phyloP scores from a whole-genome alignment of 2,329 filamentous ascomycete genomes.

The Exophiala mesophila region DNA sequence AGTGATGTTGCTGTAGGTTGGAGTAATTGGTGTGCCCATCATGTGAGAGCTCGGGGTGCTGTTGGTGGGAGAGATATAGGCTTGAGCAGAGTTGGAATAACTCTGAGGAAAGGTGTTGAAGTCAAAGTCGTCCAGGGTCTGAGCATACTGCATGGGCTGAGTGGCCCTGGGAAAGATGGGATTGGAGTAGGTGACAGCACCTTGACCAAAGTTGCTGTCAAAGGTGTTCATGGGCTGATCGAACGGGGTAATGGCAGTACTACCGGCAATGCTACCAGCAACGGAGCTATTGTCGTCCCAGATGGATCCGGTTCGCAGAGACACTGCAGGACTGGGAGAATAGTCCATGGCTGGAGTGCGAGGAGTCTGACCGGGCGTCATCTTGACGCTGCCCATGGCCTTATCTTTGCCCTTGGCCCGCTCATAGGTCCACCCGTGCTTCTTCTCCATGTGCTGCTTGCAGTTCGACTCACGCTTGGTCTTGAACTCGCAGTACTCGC shows the following conservation, averaged over 20 bases:
- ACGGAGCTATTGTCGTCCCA: conserved; percentile 23
- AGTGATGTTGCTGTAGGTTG: conserved; percentile 27
- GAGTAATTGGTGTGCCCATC: conserved; percentile 25
- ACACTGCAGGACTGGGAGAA: conserved; percentile 20
- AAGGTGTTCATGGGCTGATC: conserved; percentile 23
- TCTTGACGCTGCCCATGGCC: conserved; percentile 31
- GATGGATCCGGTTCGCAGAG: conserved; percentile 25
- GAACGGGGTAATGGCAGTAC: conserved; percentile 23
- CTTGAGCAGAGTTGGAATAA: conserved; percentile 15
- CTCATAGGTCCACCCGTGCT: conserved; percentile 83
- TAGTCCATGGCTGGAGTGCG: conserved; percentile 52
- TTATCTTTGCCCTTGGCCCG: conserved; percentile 90
- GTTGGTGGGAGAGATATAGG: conserved; percentile 18
- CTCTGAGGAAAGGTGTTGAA: conserved; percentile 15
- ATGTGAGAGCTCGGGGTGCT: conserved; percentile 17
- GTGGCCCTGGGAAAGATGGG: conserved; percentile 23
- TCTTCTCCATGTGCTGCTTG: conserved; percentile 99
- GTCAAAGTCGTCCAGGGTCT: conserved; percentile 17
- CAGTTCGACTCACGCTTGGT: conserved; percentile 95
- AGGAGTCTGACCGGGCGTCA: conserved; percentile 50
- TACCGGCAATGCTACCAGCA: conserved; percentile 25
- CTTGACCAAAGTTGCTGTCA: conserved; percentile 13
- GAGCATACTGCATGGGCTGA: conserved; percentile 11
- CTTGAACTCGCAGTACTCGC: conserved; percentile 83
- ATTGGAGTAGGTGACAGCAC: conserved; percentile 20